Base-by-base conservation (phyloP, 768 basidiomycete genomes). In the Boletus barrowsii region DNA sequence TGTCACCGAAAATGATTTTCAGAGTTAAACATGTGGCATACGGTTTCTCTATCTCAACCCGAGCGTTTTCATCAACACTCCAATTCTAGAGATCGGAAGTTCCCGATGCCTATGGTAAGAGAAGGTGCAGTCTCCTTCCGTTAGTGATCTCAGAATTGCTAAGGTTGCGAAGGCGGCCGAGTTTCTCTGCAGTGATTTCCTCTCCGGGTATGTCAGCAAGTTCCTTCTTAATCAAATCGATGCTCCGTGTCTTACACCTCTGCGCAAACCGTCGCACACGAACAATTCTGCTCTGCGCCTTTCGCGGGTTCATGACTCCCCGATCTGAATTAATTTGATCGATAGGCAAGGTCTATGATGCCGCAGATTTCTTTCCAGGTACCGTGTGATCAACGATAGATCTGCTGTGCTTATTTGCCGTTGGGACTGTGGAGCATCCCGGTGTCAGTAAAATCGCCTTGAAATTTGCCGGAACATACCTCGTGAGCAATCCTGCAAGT, bases 381-480 rank as follows among this genome's bases (percentile, higher is more conserved):
- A 65, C 87, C 53, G 86, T 58, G 71, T 18, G 3, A 10, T 32
- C 29, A 24, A 7, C 10, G 5, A 87, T 57, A 84, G n/a, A 36
- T 18, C 37, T 14, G 17, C 15, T 29, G 24, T 45, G 22, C 44
- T 57, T 45, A 44, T 43, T n/a, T 30, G 24, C 11, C 8, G 11
- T 29, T 26, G n/a, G 7, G 18, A 40, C 35, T 47, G 24, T 20
- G 83, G 84, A 86, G 46, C 84, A 86, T 64, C 86, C 83, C 42
- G 90, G 91, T 37, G 91, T 91, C 10, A 83, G 83, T 65, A 86
- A 83, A 65, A 90, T 93, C 62, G 86, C 93, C 51, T 66, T 93
- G 53, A 88, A 88, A 67, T 90, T 91, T 62, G 90, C 88, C 4
- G 92, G 93, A 22, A 69, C 93, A 93, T 66, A 90, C 90, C 40